Conservation (phyloP, 495 filamentous ascomycete genomes). For the Penicillium paradoxum region DNA sequence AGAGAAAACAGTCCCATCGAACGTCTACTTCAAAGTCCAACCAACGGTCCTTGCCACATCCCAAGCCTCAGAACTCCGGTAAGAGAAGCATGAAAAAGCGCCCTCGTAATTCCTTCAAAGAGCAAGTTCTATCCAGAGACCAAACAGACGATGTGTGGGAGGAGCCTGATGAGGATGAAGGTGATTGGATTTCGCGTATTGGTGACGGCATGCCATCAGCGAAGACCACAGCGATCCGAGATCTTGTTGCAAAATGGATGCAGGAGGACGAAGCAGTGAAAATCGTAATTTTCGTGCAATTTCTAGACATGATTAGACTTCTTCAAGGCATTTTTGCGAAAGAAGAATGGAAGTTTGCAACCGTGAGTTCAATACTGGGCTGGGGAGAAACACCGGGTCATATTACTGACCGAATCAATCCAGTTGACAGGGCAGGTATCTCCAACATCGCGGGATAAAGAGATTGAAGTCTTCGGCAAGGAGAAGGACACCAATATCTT, state of each 20-base stretch:
- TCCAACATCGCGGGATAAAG: slow-evolving; percentile 18
- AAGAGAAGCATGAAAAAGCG: neutral
- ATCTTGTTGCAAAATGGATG: slow-evolving; percentile 33
- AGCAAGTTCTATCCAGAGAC: neutral
- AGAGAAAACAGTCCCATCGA: neutral
- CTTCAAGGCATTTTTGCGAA: slow-evolving; percentile 22
- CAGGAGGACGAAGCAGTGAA: slow-evolving; percentile 26
- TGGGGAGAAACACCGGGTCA: neutral
- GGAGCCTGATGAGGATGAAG: slow-evolving; percentile 1
- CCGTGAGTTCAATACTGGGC: slow-evolving; percentile 17
- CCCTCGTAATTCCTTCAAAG: neutral
- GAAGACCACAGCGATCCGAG: slow-evolving; percentile 25
- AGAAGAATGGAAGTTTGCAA: slow-evolving; percentile 22
- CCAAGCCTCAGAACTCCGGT: neutral
- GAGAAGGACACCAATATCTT: slow-evolving; percentile 28
- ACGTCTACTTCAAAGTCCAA: too few relatives aligned
- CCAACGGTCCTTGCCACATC: too few relatives aligned
- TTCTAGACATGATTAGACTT: slow-evolving; percentile 27
- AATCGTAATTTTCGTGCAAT: slow-evolving; percentile 43
- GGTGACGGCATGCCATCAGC: slow-evolving; percentile 19
- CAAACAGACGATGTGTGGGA: slow-evolving; percentile 5
- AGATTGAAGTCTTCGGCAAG: slow-evolving; percentile 26
- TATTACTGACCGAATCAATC: neutral
- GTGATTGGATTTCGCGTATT: slow-evolving; percentile 26
- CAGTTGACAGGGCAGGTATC: slow-evolving; percentile 33